A percentile compares a stretch with the other conserved stretches of the same genome.
phyloP scores from a whole-genome alignment of 2,329 filamentous ascomycete genomes.

The Pseudofabraea citricarpa region DNA sequence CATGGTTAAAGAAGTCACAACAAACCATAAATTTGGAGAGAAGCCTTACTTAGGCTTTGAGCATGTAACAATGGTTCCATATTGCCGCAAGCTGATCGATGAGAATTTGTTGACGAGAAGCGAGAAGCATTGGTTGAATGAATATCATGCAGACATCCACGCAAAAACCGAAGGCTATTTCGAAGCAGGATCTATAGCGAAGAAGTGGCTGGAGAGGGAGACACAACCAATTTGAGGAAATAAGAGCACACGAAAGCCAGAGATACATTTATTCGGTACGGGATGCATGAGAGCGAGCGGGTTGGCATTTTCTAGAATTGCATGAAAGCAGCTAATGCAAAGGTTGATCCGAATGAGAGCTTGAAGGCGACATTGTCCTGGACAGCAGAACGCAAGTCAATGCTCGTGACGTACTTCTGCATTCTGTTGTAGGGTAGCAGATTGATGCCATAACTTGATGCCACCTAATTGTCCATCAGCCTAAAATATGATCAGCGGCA shows the following conservation, averaged over 20 bases:
- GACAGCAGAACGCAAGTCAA: conserved; percentile 38
- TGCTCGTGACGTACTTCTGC: conserved; percentile 43
- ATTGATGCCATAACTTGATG: conserved; percentile 46
- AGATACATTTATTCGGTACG: too few relatives aligned
- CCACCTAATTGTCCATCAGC: conserved; percentile 29
- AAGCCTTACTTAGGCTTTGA: conserved; percentile 95
- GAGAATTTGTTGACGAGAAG: conserved; percentile 60
- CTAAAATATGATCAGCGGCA: not conserved
- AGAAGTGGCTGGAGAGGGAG: conserved; percentile 82
- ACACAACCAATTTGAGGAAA: conserved; percentile 53
- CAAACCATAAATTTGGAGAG: conserved; percentile 82
- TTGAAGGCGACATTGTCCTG: conserved; percentile 34
- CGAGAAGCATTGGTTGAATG: conserved; percentile 84
- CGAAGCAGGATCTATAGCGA: conserved; percentile 63
- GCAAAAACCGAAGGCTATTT: conserved; percentile 79
- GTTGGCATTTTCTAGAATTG: conserved; percentile 36
- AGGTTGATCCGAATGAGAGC: conserved; percentile 64
- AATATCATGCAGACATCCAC: conserved; percentile 75
- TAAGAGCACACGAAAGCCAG: too few relatives aligned
- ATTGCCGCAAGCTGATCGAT: conserved; percentile 86
- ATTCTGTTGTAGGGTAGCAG: conserved; percentile 32
- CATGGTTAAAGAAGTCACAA: conserved; percentile 84
- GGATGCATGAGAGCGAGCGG: not conserved
- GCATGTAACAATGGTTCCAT: conserved; percentile 94
- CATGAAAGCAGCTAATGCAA: conserved; percentile 64